Evolutionary conservation across 495 filamentous ascomycete species (phyloP), one percentile per base, ranked within the genome.

Genomic region (Bombardia bombarda): DNA sequence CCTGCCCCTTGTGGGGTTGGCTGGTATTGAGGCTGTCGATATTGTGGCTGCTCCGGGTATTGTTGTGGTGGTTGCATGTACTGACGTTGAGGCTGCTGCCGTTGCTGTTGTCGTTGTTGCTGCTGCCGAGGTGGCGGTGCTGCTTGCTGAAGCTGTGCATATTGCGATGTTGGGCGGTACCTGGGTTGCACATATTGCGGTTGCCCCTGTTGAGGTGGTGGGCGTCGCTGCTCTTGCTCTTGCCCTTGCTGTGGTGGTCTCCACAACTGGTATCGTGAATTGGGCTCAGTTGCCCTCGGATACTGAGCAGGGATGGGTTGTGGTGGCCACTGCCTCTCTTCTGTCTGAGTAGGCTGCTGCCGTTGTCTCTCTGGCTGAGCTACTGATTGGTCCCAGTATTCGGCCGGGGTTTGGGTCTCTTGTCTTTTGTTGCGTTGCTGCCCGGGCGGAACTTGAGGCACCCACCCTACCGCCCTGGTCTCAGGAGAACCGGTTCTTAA

Each of bases 401-500:
- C 9, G 10, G 9, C 9, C 21, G 21, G 12, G 18, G 20, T 24
- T 0, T 22, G 20, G 2, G 5, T 14, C 35, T 38, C 20, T 25
- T 25, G 20, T n/a, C 25, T 19, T 14, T 25, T 41, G 4, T 43
- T 32, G 16, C 30, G 38, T 14, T 32, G 35, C 10, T 45, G 32
- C 13, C 10, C 16, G 12, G 38, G 46, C 24, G 35, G 34, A n/a
- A n/a, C n/a, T n/a, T n/a, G n/a, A n/a, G n/a, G n/a, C n/a, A n/a
- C n/a, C n/a, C n/a, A n/a, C n/a, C n/a, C 30, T 46, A 41, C 33
- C 32, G 42, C 14, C 16, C 53, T 40, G 7, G 39, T 41, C 26
- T 56, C 55, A 1, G 61, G 61, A 2, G 58, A 63, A 2, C 58
- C 60, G 0, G 56, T 57, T 16, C 45, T 45, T 17, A 39, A 30